Percentiles rank a stretch among this genome's conserved stretches.
Conservation (phyloP, 441 rosid genomes). For the Populus hybrid region DNA sequence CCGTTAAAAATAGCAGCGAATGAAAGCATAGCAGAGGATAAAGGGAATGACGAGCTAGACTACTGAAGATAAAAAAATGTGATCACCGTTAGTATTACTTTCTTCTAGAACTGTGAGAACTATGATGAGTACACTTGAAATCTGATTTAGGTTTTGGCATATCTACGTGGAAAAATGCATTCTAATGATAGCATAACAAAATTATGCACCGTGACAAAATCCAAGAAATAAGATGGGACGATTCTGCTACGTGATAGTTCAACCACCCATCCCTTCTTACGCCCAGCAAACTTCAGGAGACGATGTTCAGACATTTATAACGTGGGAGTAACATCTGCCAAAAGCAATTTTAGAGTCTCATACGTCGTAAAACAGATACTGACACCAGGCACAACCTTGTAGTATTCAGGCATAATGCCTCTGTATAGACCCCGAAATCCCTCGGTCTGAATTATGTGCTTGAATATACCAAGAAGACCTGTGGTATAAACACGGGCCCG, state of each 20-base stretch:
- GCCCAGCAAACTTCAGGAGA: background rate
- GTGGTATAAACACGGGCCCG: constrained; percentile 71
- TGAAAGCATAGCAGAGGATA: background rate
- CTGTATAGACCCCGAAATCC: constrained; percentile 47
- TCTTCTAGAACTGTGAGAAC: background rate
- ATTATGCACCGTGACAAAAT: constrained; percentile 25
- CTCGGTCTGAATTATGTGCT: constrained; percentile 45
- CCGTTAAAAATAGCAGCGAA: background rate
- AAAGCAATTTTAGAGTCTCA: constrained; percentile 65
- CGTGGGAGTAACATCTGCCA: constrained; percentile 45
- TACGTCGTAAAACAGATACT: constrained; percentile 95
- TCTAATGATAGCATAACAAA: constrained; percentile 23
- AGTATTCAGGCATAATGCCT: constrained; percentile 94
- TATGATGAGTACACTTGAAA: constrained; percentile 10
- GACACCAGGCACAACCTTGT: constrained; percentile 92
- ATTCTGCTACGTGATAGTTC: constrained; percentile 1
- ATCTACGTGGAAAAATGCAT: constrained; percentile 23
- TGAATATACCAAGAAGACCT: constrained; percentile 67
- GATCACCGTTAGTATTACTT: background rate
- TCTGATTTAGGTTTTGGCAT: background rate
- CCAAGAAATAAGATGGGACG: background rate
- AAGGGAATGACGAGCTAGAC: background rate
- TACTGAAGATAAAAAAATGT: background rate
- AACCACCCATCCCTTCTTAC: background rate
- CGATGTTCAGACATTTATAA: constrained; percentile 18